Evolutionary conservation across 179 eudicot species (phyloP), one percentile per base, ranked within the genome.

Genomic region (Patellifolia procumbens): DNA sequence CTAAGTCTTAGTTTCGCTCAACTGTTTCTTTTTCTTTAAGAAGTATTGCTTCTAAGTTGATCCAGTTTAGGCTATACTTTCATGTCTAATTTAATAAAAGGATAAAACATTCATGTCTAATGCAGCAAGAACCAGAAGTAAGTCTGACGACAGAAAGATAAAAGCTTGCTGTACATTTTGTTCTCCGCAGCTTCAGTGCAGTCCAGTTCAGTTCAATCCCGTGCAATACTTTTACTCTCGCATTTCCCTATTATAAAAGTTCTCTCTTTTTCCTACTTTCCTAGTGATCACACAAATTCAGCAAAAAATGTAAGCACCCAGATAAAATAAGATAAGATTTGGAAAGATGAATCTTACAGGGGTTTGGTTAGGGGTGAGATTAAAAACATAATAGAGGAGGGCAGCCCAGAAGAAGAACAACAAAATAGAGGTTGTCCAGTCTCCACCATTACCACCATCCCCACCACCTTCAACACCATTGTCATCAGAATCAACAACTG

Each of bases 381-480:
- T 80, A 82, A 90, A 91, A 52, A 91, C 86, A 78, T 95, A 95
- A 81, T 81, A 93, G 80, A 95, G 77, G 43, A 95, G 78, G 43
- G 88, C 95, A 85, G 74, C 89, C 90, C 91, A 95, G 42, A 95
- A 83, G 58, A 85, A 65, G 80, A 95, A 95, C 24, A 95, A 77
- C 83, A 95, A 26, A 78, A 91, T 72, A 43, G 99, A 95, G 29
- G 97, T 89, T 56, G 86, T 90, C 97, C 97, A 89, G 64, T 91
- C 90, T 67, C 87, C 86, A 53, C 69, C 82, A 43, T 74, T 82
- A 60, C 76, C 87, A 37, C 77, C 85, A 10, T 76, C 81, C 17
- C 60, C 85, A 24, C 75, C 74, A 34, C 53, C 67, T 10, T 10
- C 77, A 32, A 52, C 37, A 59, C 74, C 84, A 74, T 67, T 80